Percentiles rank a stretch among this genome's conserved stretches.
These are phyloP conservation scores for Waltergamsia citrina DNA, from an alignment of 2,329 filamentous ascomycete genomes.

Conservation along the genomic window DNA sequence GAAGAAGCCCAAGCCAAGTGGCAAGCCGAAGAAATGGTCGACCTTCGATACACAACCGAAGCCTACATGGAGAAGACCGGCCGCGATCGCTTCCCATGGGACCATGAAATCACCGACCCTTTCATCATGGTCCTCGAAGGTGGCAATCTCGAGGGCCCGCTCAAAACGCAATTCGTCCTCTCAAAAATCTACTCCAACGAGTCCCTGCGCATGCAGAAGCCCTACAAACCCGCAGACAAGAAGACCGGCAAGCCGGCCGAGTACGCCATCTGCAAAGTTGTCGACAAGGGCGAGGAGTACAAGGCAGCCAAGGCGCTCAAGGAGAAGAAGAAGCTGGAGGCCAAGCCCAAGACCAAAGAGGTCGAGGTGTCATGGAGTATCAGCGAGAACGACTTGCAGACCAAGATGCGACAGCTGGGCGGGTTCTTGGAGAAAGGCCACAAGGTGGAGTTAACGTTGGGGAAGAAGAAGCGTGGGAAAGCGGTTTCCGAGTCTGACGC, in stretches of 20 bases:
- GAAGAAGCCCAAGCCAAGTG: background rate
- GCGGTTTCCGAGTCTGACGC: slow-evolving; percentile 52
- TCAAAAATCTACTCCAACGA: slow-evolving; percentile 20
- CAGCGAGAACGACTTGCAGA: slow-evolving; percentile 12
- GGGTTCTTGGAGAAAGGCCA: slow-evolving; percentile 66
- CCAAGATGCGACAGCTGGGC: slow-evolving; percentile 15
- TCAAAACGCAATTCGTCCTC: slow-evolving; percentile 29
- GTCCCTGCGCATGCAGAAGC: slow-evolving; percentile 30
- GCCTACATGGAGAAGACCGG: slow-evolving; percentile 18
- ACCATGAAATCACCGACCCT: slow-evolving; percentile 33
- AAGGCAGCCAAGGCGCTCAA: slow-evolving; percentile 30
- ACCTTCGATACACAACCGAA: slow-evolving; percentile 24
- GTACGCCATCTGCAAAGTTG: slow-evolving; percentile 60
- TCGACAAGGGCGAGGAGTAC: slow-evolving; percentile 45
- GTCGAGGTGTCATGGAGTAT: slow-evolving; percentile 92
- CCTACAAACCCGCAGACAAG: slow-evolving; percentile 22
- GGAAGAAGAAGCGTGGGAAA: slow-evolving; percentile 52
- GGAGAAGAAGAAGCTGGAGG: slow-evolving; percentile 32
- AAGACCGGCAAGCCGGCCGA: slow-evolving; percentile 11
- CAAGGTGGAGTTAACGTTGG: slow-evolving; percentile 65
- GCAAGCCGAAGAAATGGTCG: slow-evolving; percentile 10
- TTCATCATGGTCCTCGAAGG: slow-evolving; percentile 30
- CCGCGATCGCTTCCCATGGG: slow-evolving; percentile 27
- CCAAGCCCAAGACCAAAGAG: slow-evolving; percentile 50
- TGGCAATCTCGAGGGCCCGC: slow-evolving; percentile 27